These are phyloP conservation scores for Beauveria scarabaeidicola DNA, from an alignment of 2,329 filamentous ascomycete genomes.

Conservation along the genomic window DNA sequence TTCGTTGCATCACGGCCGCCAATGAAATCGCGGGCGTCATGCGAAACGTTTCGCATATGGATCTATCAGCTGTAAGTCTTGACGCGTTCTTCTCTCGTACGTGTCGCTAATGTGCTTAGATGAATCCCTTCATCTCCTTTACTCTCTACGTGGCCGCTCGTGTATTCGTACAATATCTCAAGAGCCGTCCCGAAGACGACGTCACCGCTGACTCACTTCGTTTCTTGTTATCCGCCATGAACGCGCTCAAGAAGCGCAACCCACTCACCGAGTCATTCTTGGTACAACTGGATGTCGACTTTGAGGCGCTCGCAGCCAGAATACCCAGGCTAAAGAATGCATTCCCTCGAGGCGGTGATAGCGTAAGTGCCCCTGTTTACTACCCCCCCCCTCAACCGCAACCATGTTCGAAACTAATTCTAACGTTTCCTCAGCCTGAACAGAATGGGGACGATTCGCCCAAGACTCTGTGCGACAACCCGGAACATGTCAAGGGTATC, in stretches of 20 bases:
- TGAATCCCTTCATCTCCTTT: conserved; percentile 93
- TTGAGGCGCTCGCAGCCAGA: conserved; percentile 62
- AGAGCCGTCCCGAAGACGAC: conserved; percentile 78
- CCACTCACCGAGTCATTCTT: conserved; percentile 91
- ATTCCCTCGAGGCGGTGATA: conserved; percentile 45
- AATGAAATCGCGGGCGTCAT: conserved; percentile 92
- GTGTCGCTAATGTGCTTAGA: conserved; percentile 42
- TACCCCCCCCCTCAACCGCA: too few relatives aligned
- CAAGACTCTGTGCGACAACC: conserved; percentile 25
- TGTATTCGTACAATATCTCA: conserved; percentile 95
- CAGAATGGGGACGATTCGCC: conserved; percentile 13
- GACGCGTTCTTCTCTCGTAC: not conserved
- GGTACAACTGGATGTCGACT: conserved; percentile 84
- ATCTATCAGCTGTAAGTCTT: conserved; percentile 64
- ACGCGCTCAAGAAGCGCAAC: conserved; percentile 77
- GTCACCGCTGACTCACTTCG: conserved; percentile 74
- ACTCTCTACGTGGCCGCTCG: conserved; percentile 92
- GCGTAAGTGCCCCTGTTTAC: conserved; percentile 28
- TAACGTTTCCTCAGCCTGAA: not conserved
- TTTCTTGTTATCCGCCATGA: conserved; percentile 85
- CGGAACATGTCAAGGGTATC: conserved; percentile 32
- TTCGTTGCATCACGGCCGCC: conserved; percentile 85
- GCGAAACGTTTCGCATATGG: conserved; percentile 87
- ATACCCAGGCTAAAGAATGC: conserved; percentile 49
- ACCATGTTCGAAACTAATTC: not conserved